Evolutionary conservation across 495 filamentous ascomycete genomes (phyloP).

Genomic region (Penicillium samsonianum): DNA sequence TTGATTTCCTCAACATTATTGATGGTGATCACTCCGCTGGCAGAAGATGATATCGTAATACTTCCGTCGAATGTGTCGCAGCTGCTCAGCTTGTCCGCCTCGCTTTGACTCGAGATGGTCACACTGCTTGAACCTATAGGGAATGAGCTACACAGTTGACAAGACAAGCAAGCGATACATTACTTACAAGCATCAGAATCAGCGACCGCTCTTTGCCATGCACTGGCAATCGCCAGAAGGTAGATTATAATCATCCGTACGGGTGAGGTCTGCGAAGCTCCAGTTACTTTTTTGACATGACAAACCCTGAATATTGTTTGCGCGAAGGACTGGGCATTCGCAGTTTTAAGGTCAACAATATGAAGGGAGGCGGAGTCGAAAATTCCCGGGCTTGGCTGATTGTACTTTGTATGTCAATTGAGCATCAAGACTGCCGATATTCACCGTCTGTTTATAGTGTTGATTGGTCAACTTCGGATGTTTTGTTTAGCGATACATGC

Average conservation of each 20-base stretch:
- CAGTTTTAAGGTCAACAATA: slow-evolving; percentile 3
- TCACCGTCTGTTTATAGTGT: not conserved
- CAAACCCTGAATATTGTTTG: not conserved
- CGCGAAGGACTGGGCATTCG: not conserved
- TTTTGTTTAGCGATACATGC: not conserved
- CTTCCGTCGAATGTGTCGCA: slow-evolving; percentile 32
- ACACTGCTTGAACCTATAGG: slow-evolving; percentile 27
- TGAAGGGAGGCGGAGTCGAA: slow-evolving; percentile 6
- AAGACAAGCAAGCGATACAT: not conserved
- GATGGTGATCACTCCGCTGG: slow-evolving; percentile 29
- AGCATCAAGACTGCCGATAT: not conserved
- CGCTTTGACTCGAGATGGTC: slow-evolving; percentile 33
- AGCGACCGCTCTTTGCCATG: slow-evolving; percentile 2
- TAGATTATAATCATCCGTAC: slow-evolving; percentile 1
- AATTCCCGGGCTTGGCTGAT: not conserved
- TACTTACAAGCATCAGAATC: slow-evolving; percentile 1
- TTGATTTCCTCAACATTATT: slow-evolving; percentile 30
- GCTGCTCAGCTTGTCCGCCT: slow-evolving; percentile 26
- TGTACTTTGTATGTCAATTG: not conserved
- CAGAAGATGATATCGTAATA: slow-evolving; percentile 29
- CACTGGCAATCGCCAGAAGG: not conserved
- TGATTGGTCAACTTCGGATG: not conserved
- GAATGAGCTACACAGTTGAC: not conserved
- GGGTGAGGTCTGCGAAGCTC: not conserved
- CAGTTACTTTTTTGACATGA: not conserved